Percentiles rank a stretch among this genome's conserved stretches.
phyloP scores from a whole-genome alignment of 202 grass and related monocot species.

The Brachypodium distachyon region DNA sequence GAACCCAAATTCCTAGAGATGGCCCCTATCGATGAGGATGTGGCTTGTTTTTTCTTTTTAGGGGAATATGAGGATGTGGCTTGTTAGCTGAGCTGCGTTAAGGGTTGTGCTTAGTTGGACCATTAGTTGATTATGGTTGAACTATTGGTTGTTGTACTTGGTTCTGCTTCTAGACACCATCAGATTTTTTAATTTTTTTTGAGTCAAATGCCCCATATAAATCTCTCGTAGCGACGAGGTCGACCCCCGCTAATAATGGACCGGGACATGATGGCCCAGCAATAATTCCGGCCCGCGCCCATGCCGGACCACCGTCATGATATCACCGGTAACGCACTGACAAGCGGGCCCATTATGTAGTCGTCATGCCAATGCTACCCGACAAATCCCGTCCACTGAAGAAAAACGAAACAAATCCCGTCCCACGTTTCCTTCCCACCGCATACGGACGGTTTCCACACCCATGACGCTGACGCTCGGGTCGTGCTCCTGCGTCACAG shows the following conservation, averaged over 20 bases:
- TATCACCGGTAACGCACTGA: neutral
- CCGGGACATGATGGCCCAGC: slow-evolving; percentile 1
- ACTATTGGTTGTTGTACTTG: no score
- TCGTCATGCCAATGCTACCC: neutral
- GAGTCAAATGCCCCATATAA: no score
- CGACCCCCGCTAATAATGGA: neutral
- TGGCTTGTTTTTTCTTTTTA: no score
- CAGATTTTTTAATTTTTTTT: neutral
- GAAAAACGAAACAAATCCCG: no score
- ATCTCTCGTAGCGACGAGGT: no score
- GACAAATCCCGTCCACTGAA: neutral
- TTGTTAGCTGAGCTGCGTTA: no score
- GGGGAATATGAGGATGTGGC: no score
- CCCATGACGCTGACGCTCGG: neutral
- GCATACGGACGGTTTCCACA: neutral
- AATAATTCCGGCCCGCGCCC: neutral
- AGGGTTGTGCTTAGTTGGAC: no score
- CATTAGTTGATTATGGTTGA: no score
- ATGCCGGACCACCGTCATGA: neutral
- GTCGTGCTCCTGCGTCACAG: neutral
- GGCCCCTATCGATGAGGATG: no score
- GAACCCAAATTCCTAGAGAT: no score
- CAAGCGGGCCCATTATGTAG: neutral
- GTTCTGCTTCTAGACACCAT: no score
- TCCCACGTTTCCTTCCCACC: neutral